These are phyloP conservation scores for Wickerhamiella nectarea DNA, from an alignment of 805 yeast species.

Conservation along the genomic window DNA sequence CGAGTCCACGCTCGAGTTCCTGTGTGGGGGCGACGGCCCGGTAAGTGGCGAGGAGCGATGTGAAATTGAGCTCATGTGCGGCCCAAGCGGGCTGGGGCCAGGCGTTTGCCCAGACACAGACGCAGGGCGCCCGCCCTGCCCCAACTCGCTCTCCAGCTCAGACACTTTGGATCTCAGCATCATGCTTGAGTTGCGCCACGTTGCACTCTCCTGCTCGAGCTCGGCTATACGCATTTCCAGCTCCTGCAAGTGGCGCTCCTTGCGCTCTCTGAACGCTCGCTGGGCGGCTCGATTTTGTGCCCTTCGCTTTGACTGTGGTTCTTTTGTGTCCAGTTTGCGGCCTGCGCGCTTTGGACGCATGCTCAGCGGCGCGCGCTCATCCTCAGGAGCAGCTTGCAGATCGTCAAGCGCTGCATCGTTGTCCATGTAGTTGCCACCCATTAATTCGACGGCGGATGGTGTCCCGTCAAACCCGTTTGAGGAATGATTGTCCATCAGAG, in stretches of 20 bases:
- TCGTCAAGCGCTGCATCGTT: neutral
- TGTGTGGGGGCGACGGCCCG: neutral
- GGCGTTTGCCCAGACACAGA: too few species aligned
- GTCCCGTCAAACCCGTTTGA: neutral
- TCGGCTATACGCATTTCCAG: constrained; percentile 62
- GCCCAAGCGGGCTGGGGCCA: too few species aligned
- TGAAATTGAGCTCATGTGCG: too few species aligned
- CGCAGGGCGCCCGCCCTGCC: constrained; percentile 16
- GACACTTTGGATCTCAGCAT: constrained; percentile 64
- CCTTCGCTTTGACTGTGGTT: constrained; percentile 77
- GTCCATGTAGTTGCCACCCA: neutral
- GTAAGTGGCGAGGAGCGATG: neutral
- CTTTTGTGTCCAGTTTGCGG: constrained; percentile 53
- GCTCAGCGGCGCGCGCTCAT: constrained; percentile 7
- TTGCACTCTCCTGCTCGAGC: constrained; percentile 58
- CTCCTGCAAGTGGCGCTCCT: constrained; percentile 74
- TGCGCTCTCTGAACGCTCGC: constrained; percentile 88
- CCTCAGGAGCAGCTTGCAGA: neutral
- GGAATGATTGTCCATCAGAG: neutral
- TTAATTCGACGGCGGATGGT: neutral
- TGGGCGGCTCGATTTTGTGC: constrained; percentile 99
- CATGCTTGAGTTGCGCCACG: constrained; percentile 58
- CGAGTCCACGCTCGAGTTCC: neutral
- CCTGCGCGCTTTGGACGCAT: constrained; percentile 10
- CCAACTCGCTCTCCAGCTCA: constrained; percentile 56